Evolutionary conservation across 495 filamentous ascomycete genomes (phyloP), one percentile per base, ranked within the genome.

Genomic region (Physcia stellaris): DNA sequence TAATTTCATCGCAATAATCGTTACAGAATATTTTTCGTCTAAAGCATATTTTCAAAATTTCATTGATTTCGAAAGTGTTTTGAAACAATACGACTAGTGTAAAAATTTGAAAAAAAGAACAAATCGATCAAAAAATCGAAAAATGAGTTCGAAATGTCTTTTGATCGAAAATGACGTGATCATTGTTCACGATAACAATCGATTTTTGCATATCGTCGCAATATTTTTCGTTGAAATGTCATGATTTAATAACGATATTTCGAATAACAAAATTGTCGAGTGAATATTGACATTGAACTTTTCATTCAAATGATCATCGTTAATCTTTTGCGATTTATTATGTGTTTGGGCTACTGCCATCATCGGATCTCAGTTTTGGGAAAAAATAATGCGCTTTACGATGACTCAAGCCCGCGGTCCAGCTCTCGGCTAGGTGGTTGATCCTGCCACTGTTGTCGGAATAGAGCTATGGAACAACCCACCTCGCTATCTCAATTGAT

Each of bases 11-110:
- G 2, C 63, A 71, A 50, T 77, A 79, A 0, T 69, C 64, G 2
- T 73, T 79, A 12, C 77, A 73, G 1, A 75, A 75, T n/a, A 80
- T 77, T 1, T 62, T 38, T 13, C 75, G 57, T 39, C 52, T 49
- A 48, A 76, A 69, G 46, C 75, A 80, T n/a, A 79, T 49, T 41
- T 72, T 71, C 73, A 79, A 77, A 31, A 79, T 66, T 6, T 52
- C 50, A 6, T 66, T 71, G 5, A 79, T 75, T 24, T 75, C 69
- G 40, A 66, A 62, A 0, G 72, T 75, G 11, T 52, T 57, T 11
- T 52, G 53, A 1, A 72, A 72, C 43, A 70, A 72, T 3, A 71
- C 57, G 15, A 73, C 54, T 24, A 68, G 24, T 18, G 23, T 30
- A 21, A 32, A 28, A n/a, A 18, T 34, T 10, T 26, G 29, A 11